Evolutionary conservation across 2,329 filamentous ascomycete species (phyloP), one percentile per base, ranked within the genome.

Genomic region (Epichloe brachyelytri): DNA sequence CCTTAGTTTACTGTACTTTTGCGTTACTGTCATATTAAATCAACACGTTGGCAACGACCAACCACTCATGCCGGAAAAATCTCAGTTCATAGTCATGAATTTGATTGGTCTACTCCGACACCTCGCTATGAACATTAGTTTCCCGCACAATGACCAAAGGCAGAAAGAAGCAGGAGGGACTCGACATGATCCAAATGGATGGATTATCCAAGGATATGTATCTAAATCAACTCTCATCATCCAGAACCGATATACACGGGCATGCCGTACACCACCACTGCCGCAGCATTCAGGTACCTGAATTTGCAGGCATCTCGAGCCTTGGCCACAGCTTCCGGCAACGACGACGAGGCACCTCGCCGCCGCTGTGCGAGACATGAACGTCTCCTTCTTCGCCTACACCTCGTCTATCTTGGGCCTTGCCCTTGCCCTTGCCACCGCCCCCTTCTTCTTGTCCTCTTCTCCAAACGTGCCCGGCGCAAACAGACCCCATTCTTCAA

Each of bases 221-320:
- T 22, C 22, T 20, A 14, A 26, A 20, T 5, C 15, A 37, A 62
- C 5, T 7, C 36, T n/a, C 36, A 5, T 38, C 36, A 14, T 7
- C n/a, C 6, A 44, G 20, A 62, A 46, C 67, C 69, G 57, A 95
- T 74, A 68, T 89, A 96, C 55, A 95, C 88, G 33, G 93, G 93
- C 63, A 98, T 85, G 15, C 93, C 93, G 71, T 97, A 98, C 49
- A 97, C 84, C 57, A 93, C 90, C 22, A 93, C 88, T 38, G 91
- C 89, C 11, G 91, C 93, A 0, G 89, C 93, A 60, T 95, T 98
- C 59, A 98, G 71, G 71, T 95, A 97, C 64, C 80, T 80, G 70
- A 98, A 79, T 58, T 87, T 82, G 69, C 93, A 97, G n/a, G 82
- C 83, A 53, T 79, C 77, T 56, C 88, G 78, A 14, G 86, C 87